Conservation (phyloP, 106 monocot species). For the Gastrodia elata region DNA sequence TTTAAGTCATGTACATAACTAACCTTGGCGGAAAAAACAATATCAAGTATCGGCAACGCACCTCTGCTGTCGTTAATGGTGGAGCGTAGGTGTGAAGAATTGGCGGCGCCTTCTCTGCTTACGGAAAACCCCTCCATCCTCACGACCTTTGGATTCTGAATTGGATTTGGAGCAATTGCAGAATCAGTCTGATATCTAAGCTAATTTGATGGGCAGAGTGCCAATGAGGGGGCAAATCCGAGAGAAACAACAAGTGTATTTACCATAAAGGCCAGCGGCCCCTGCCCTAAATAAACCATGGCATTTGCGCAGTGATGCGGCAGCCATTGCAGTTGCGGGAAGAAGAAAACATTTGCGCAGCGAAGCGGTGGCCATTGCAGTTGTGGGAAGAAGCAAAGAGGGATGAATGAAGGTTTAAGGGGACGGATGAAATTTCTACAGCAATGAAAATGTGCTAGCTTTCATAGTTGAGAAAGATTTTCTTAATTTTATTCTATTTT, state of each 20-base stretch:
- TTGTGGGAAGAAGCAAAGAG: too few species aligned
- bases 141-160: neutral
- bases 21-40: neutral
- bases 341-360: too few species aligned
- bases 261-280: neutral
- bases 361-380: too few species aligned
- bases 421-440: too few species aligned
- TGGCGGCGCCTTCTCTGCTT: neutral
- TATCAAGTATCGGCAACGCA: constrained; percentile 85
- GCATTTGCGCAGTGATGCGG: constrained; percentile 10
- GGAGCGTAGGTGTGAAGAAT: constrained; percentile 15
- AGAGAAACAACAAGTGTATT: neutral
- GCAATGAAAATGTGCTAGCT: too few species aligned
- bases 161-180: neutral
- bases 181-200: constrained; percentile 10
- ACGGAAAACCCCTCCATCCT: neutral
- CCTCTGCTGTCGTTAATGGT: constrained; percentile 62
- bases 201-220: neutral
- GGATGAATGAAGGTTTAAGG: too few species aligned
- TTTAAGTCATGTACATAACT: neutral
- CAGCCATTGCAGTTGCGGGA: too few species aligned
- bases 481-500: too few species aligned
- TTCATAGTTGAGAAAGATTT: too few species aligned
- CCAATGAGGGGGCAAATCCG: neutral
- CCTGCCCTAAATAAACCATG: neutral